These are phyloP conservation scores for Xylariaceae sp. DNA, from an alignment of 2,329 filamentous ascomycete species.

Conservation along the genomic window DNA sequence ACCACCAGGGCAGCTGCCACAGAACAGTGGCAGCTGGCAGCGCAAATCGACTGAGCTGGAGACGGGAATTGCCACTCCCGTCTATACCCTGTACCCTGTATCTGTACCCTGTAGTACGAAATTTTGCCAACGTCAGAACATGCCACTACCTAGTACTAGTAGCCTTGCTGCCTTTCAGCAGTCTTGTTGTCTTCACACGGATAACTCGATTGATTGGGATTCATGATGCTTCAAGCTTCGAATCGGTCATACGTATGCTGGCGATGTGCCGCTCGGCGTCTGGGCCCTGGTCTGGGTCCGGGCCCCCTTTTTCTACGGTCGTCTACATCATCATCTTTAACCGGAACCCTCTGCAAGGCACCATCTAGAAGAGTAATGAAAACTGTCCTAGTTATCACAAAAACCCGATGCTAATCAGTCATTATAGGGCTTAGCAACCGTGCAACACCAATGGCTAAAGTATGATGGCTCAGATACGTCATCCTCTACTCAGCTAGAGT, in stretches of 20 bases:
- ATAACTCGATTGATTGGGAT: not conserved
- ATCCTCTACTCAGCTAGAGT: conserved; percentile 1
- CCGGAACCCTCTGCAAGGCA: conserved; percentile 14
- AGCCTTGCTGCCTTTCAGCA: not conserved
- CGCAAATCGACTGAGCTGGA: too few species aligned
- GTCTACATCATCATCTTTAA: conserved; percentile 17
- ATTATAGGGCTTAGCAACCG: conserved; percentile 38
- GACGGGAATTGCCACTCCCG: conserved; percentile 2
- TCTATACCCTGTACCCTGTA: too few species aligned
- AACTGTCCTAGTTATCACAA: not conserved
- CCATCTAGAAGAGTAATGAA: conserved; percentile 36
- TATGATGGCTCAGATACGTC: conserved; percentile 6
- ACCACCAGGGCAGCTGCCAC: too few species aligned
- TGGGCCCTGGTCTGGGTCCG: conserved; percentile 13
- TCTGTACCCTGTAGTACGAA: conserved; percentile 6
- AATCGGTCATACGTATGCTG: conserved; percentile 42
- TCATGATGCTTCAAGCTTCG: conserved; percentile 40
- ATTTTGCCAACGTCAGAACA: conserved; percentile 16
- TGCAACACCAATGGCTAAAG: conserved; percentile 27
- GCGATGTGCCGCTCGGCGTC: conserved; percentile 36
- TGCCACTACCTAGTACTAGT: too few species aligned
- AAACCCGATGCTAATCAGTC: conserved; percentile 19
- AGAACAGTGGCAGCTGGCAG: too few species aligned
- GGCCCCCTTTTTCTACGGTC: conserved; percentile 16
- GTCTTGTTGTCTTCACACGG: not conserved